Conservation (phyloP, 352 stramenopile species). For the Phytophthora syringae region DNA sequence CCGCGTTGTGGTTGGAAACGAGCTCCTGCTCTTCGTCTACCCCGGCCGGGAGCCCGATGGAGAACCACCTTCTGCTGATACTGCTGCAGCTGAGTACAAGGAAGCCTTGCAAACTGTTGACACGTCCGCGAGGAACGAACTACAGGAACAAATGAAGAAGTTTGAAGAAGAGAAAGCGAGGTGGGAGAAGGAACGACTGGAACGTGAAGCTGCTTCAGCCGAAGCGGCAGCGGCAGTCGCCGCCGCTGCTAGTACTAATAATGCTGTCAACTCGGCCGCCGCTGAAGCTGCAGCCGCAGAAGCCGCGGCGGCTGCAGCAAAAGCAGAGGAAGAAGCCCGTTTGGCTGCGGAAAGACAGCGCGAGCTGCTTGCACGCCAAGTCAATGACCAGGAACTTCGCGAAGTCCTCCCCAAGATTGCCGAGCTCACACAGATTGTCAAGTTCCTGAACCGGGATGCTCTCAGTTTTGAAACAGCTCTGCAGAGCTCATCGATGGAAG, state of each 20-base stretch:
- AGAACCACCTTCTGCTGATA: constrained; percentile 79
- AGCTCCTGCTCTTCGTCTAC: constrained; percentile 89
- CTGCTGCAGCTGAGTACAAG: constrained; percentile 90
- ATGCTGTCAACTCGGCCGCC: constrained; percentile 17
- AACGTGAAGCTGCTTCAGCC: constrained; percentile 42
- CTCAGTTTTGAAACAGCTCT: constrained; percentile 93
- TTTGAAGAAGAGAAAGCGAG: constrained; percentile 89
- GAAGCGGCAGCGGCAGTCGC: constrained; percentile 36
- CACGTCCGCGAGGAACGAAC: constrained; percentile 72
- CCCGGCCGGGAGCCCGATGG: constrained; percentile 49
- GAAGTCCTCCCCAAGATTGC: constrained; percentile 93
- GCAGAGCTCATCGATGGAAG: constrained; percentile 66
- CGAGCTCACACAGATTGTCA: constrained; percentile 93
- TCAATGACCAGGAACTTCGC: constrained; percentile 93
- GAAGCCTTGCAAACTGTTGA: constrained; percentile 79
- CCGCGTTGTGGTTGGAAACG: constrained; percentile 85
- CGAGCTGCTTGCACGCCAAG: constrained; percentile 71
- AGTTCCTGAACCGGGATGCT: constrained; percentile 89
- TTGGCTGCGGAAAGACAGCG: constrained; percentile 58
- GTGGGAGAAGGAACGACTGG: constrained; percentile 87
- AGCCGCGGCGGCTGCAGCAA: constrained; percentile 41
- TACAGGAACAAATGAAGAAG: constrained; percentile 91
- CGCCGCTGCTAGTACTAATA: constrained; percentile 33
- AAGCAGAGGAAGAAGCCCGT: constrained; percentile 42
- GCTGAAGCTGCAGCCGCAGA: constrained; percentile 40